These are phyloP conservation scores for Microcyclospora pomicola DNA, from an alignment of 2,329 filamentous ascomycete genomes.

Conservation along the genomic window DNA sequence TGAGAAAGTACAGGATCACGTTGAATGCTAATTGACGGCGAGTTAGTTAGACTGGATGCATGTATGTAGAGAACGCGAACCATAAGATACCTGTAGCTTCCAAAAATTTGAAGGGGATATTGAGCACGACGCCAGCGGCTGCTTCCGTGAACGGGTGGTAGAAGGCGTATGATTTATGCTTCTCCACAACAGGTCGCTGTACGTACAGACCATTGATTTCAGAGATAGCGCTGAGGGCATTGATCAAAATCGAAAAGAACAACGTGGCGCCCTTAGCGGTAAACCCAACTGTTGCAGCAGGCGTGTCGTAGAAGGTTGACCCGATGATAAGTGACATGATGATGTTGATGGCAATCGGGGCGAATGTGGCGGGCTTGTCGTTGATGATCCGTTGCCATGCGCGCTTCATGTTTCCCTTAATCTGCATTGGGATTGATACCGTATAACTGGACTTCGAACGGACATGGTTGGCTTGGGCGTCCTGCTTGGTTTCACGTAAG, in stretches of 20 bases:
- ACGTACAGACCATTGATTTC: constrained; percentile 54
- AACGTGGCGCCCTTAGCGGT: constrained; percentile 42
- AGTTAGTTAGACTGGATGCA: no score
- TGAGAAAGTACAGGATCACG: constrained; percentile 44
- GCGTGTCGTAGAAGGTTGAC: constrained; percentile 44
- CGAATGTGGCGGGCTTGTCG: constrained; percentile 36
- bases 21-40: constrained; percentile 33
- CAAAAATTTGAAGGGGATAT: constrained; percentile 45
- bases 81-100: constrained; percentile 21
- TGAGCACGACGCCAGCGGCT: constrained; percentile 39
- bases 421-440: constrained; percentile 42
- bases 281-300: constrained; percentile 38
- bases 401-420: constrained; percentile 36
- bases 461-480: constrained; percentile 39
- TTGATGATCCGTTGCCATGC: constrained; percentile 41
- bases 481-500: constrained; percentile 36
- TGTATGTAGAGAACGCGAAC: no score
- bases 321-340: constrained; percentile 48
- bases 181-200: constrained; percentile 35
- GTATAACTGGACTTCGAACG: constrained; percentile 44
- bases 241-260: constrained; percentile 48
- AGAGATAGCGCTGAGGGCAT: constrained; percentile 43
- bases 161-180: constrained; percentile 31
- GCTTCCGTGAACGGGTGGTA: constrained; percentile 33
- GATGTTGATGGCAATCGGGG: constrained; percentile 35